These are phyloP conservation scores for Delonix regia DNA, from an alignment of 306 rosid species.

Conservation along the genomic window DNA sequence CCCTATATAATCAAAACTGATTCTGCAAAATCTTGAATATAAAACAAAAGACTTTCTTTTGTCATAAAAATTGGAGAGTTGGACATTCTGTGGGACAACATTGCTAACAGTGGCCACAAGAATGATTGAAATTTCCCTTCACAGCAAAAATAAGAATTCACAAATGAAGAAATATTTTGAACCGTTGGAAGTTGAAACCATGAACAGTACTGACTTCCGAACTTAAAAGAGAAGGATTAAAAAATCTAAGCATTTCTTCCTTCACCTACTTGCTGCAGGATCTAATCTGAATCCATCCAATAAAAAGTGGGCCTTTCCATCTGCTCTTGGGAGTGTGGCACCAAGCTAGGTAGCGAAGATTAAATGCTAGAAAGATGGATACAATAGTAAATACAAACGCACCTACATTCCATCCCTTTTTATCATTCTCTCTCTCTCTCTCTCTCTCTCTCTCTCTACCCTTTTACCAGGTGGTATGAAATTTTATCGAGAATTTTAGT, in stretches of 20 bases:
- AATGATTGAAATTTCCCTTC: conserved; percentile 32
- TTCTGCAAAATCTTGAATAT: conserved; percentile 11
- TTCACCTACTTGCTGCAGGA: conserved; percentile 38
- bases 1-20: conserved; percentile 10
- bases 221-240: conserved; percentile 4
- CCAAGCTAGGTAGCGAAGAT: conserved; percentile 14
- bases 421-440: neutral
- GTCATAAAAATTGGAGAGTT: neutral
- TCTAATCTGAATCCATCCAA: conserved; percentile 47
- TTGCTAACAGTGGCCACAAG: conserved; percentile 29
- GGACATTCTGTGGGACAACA: conserved; percentile 32
- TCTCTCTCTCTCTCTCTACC: neutral
- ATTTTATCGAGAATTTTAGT: too few relatives aligned
- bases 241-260: conserved; percentile 35
- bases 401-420: conserved; percentile 29
- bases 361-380: neutral
- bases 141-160: conserved; percentile 21
- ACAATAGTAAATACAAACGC: neutral
- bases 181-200: conserved; percentile 25
- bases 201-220: conserved; percentile 39
- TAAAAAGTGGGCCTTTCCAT: conserved; percentile 26
- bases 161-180: conserved; percentile 32
- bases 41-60: conserved; percentile 17
- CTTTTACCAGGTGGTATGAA: too few relatives aligned
- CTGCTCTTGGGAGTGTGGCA: conserved; percentile 24